These are phyloP conservation scores for Cladosporium sp. DNA, from an alignment of 2,329 filamentous ascomycete genomes.

Conservation along the genomic window DNA sequence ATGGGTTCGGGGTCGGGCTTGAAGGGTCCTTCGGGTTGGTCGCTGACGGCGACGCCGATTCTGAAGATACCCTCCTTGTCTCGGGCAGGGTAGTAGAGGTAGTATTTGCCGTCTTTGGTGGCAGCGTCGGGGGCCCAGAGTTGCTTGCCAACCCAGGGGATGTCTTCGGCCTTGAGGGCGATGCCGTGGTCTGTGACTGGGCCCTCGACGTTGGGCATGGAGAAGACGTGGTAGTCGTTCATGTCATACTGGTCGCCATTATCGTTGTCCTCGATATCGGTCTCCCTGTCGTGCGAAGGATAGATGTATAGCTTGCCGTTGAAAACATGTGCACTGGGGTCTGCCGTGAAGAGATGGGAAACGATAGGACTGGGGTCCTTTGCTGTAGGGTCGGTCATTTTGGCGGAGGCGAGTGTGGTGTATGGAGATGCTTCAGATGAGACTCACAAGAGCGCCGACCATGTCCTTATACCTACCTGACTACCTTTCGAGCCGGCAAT, in stretches of 20 bases:
- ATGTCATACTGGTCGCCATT: conserved; percentile 85
- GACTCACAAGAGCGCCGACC: neutral
- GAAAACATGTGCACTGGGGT: conserved; percentile 78
- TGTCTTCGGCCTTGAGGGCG: conserved; percentile 59
- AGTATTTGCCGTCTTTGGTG: conserved; percentile 64
- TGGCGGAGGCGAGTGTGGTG: neutral
- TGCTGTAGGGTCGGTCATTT: conserved; percentile 45
- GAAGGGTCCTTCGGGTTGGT: conserved; percentile 67
- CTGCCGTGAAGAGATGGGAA: conserved; percentile 72
- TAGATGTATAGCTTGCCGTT: conserved; percentile 73
- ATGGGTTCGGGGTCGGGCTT: conserved; percentile 61
- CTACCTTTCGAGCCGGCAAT: conserved; percentile 7
- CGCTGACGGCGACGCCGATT: conserved; percentile 66
- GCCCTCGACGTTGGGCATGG: conserved; percentile 52
- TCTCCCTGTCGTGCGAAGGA: conserved; percentile 75
- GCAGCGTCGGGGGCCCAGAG: conserved; percentile 79
- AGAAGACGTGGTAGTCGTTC: conserved; percentile 79
- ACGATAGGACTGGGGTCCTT: conserved; percentile 58
- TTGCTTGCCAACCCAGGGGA: conserved; percentile 75
- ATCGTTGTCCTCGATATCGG: conserved; percentile 71
- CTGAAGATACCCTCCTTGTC: conserved; percentile 67
- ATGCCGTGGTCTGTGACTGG: conserved; percentile 70
- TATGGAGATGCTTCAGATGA: neutral
- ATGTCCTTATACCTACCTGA: conserved; percentile 3
- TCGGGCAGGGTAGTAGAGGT: conserved; percentile 72